These are phyloP conservation scores for Penicillium soppii DNA, from an alignment of 495 filamentous ascomycete species.

Conservation along the genomic window DNA sequence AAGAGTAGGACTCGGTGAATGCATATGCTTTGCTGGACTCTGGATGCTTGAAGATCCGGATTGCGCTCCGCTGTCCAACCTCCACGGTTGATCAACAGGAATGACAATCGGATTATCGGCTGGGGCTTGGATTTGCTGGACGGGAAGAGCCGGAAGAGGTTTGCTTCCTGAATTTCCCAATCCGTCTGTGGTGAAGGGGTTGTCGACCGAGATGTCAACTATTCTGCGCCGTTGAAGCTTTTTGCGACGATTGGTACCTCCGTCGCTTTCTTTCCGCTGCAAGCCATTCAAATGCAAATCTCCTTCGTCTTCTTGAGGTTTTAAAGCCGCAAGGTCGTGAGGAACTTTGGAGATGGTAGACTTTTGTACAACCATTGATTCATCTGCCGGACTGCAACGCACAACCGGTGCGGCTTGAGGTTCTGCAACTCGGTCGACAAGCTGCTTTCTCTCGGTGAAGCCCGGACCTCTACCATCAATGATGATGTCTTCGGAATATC, in stretches of 20 bases:
- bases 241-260: constrained; percentile 44
- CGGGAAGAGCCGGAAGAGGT: constrained; percentile 29
- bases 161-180: constrained; percentile 30
- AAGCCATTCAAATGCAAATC: constrained; percentile 49
- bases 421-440: constrained; percentile 79
- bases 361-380: constrained; percentile 64
- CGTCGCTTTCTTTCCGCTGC: constrained; percentile 28
- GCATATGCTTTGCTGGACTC: constrained; percentile 17
- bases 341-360: constrained; percentile 16
- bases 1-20: constrained; percentile 17
- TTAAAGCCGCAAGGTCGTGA: constrained; percentile 7
- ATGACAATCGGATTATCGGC: constrained; percentile 26
- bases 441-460: constrained; percentile 77
- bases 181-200: constrained; percentile 41
- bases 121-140: constrained; percentile 34
- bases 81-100: constrained; percentile 35
- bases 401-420: constrained; percentile 73
- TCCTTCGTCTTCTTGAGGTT: constrained; percentile 53
- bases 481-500: constrained; percentile 84
- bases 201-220: constrained; percentile 73
- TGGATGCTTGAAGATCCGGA: constrained; percentile 32
- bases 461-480: constrained; percentile 81
- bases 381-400: constrained; percentile 58
- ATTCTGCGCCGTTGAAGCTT: constrained; percentile 70
- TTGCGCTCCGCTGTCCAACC: constrained; percentile 34